These are phyloP conservation scores for Penicillium hesseltinei DNA, from an alignment of 2,329 filamentous ascomycete genomes.

Conservation along the genomic window DNA sequence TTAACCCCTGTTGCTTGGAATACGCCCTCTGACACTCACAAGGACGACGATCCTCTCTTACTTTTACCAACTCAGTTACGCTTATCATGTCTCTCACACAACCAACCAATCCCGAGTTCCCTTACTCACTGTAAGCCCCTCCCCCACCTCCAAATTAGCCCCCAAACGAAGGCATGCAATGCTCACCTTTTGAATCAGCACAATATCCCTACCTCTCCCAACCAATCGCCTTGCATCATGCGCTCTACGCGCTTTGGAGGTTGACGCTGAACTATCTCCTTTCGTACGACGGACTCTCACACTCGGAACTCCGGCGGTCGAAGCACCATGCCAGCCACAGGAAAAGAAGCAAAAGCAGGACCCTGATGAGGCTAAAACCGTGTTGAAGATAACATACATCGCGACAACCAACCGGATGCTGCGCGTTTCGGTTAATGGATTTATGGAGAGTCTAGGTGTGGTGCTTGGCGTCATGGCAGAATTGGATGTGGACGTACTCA, in stretches of 20 bases:
- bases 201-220: conserved; percentile 77
- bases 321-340: conserved; percentile 20
- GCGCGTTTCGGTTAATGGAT: conserved; percentile 91
- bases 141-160: conserved; percentile 7
- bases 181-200: conserved; percentile 48
- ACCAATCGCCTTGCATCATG: conserved; percentile 72
- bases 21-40: not conserved
- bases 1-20: not conserved
- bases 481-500: conserved; percentile 79
- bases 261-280: conserved; percentile 86
- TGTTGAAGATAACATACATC: conserved; percentile 73
- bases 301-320: conserved; percentile 43
- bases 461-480: conserved; percentile 88
- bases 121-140: conserved; percentile 39
- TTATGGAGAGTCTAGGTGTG: conserved; percentile 84
- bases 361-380: conserved; percentile 42
- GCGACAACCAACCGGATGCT: conserved; percentile 96
- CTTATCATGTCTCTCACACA: conserved; percentile 23
- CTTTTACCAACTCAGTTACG: not conserved
- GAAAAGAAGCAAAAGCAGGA: conserved; percentile 26
- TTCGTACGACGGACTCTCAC: conserved; percentile 72
- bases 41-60: not conserved
- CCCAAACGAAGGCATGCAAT: not conserved
- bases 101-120: conserved; percentile 32
- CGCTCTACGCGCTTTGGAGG: conserved; percentile 71